A percentile compares a stretch with the other conserved stretches of the same genome.
phyloP scores from a whole-genome alignment of 805 yeast species.

The Starmerella tilneyi region DNA sequence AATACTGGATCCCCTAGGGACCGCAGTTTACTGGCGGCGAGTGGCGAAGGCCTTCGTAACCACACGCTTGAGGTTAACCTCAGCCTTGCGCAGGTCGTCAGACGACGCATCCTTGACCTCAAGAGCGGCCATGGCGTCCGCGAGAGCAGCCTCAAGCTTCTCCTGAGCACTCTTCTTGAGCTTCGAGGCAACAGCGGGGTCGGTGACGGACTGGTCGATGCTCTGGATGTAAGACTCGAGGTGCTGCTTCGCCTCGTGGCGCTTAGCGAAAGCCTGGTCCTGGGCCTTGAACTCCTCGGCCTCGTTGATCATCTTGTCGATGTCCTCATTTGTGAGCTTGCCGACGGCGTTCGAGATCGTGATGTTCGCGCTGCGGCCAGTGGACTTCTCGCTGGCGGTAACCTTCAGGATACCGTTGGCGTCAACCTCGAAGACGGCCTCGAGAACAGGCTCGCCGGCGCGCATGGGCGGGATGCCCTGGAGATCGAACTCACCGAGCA shows the following conservation, averaged over 20 bases:
- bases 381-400: slow-evolving; percentile 96
- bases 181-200: slow-evolving; percentile 96
- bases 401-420: slow-evolving; percentile 99
- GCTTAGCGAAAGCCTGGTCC: slow-evolving; percentile 98
- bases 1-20: slow-evolving; percentile 1
- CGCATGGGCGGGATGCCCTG: slow-evolving; percentile 96
- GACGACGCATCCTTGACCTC: slow-evolving; percentile 93
- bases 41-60: slow-evolving; percentile 99
- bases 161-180: slow-evolving; percentile 94
- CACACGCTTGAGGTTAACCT: slow-evolving; percentile 96
- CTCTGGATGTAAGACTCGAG: slow-evolving; percentile 96
- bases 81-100: slow-evolving; percentile 98
- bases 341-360: slow-evolving; percentile 99
- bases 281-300: slow-evolving; percentile 99
- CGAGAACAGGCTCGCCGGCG: slow-evolving; percentile 99
- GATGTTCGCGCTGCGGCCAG: slow-evolving; percentile 96
- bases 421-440: slow-evolving; percentile 97
- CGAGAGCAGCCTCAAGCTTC: slow-evolving; percentile 93
- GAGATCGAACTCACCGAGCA: slow-evolving; percentile 96
- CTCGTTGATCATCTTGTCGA: slow-evolving; percentile 96
- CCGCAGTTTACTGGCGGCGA: slow-evolving; percentile 40
- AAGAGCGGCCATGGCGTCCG: slow-evolving; percentile 96
- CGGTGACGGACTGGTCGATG: slow-evolving; percentile 91
- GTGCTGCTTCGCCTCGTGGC: slow-evolving; percentile 98
- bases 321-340: slow-evolving; percentile 91